Evolutionary conservation across 768 basidiomycete species (phyloP), one percentile per base, ranked within the genome.

Genomic region (Pulveroboletus sp.): DNA sequence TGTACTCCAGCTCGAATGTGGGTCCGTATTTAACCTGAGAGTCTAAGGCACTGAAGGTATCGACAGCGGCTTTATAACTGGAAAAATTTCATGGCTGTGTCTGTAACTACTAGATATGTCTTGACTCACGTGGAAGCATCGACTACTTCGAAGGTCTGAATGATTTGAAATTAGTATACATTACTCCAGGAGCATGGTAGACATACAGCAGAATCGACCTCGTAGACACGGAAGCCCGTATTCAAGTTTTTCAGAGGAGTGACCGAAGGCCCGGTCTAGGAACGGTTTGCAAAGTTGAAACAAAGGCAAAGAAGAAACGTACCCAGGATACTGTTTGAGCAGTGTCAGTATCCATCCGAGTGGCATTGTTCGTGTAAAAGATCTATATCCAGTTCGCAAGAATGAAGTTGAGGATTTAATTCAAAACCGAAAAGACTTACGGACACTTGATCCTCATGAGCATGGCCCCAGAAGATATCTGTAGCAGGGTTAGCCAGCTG

Each of bases 391-490:
- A 8, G 32, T 38, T 49, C 35, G 43, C 32, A 31, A 45, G 40
- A 15, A 44, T 17, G 18, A 21, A 39, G 11, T 38, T 15, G 27
- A 28, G 7, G 17, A 3, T 18, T 8, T 28, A 28, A 28, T 21
- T 21, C 21, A 28, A 26, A n/a, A 24, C 39, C 30, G 8, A 14
- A 47, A 42, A n/a, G 28, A 48, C 73, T 26, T 51, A 84, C 84
- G 28, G 78, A 81, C 36, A 86, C 55, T 66, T 86, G 77, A 64
- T 89, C 86, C 62, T 88, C 83, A 49, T 89, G 86, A 0, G 82
- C 80, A 58, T 89, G 88, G 6, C 87, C 87, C 61, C 74, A 89
- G 72, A 89, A 87, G n/a, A 88, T 79, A 55, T 79, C 85, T 82
- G 47, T 35, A 44, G 36, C 26, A 43, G 46, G 44, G 49, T 56